Evolutionary conservation across 768 basidiomycete species (phyloP), one percentile per base, ranked within the genome.

Genomic region (Rossbeevera mucosa): DNA sequence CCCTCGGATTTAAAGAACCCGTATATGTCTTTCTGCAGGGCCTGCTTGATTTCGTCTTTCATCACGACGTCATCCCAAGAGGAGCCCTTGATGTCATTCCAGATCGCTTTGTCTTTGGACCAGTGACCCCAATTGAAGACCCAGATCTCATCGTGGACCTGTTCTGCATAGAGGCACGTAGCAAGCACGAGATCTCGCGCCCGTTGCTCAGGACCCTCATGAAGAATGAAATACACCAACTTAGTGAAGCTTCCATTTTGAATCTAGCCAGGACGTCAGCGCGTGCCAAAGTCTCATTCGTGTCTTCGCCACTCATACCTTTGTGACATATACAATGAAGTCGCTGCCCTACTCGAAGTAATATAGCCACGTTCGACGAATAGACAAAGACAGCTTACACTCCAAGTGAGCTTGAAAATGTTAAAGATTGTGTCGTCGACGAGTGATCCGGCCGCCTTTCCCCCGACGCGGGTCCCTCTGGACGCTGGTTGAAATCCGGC

Each of bases 1-100:
- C 48, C 61, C 59, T 90, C 82, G 0, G 86, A 85, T n/a, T 77
- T 73, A 66, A 91, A 91, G 74, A 94, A 94, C 0, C 85, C 86
- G 28, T 80, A 78, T 8, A 92, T 74, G 44, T 93, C 91, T 59
- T 88, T 84, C 69, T 84, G 77, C 21, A 94, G 54, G 2, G 73
- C 70, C 29, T 70, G 71, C 72, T 93, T 93, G 72, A 84, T 86
- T 6, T 75, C 74, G 0, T 82, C 78, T 53, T 85, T 82, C 54
- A 91, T 75, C 47, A 91, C 81, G 29, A 91, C 80, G 54, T 88
- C 84, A 24, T 81, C 73, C 88, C 88, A 91, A 61, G 81, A 73
- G 1, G 84, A 84, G 57, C 78, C 78, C 63, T 85, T 81, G 18
- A 85, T 66, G 56, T 80, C 77, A 3, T 54, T 44, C 85, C 85